These are phyloP conservation scores for Lagenaria siceraria DNA, from an alignment of 306 rosid species.

Conservation along the genomic window DNA sequence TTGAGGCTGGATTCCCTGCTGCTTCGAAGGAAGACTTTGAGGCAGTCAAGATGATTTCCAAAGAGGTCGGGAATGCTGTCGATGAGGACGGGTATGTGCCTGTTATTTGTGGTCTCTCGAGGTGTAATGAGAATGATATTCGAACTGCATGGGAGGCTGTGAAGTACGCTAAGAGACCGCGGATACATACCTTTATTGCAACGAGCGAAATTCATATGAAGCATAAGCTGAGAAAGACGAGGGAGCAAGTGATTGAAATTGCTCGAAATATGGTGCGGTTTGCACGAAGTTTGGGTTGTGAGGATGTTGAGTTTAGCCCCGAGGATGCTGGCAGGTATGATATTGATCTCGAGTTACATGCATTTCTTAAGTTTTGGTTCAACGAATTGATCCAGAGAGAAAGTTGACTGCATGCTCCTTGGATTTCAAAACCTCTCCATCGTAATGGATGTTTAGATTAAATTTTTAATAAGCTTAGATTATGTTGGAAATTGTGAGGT, in stretches of 20 bases:
- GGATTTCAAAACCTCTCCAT: background rate
- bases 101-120: conserved; percentile 73
- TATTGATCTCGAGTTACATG: background rate
- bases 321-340: conserved; percentile 96
- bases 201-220: conserved; percentile 88
- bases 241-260: conserved; percentile 49
- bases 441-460: background rate
- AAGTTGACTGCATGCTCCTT: background rate
- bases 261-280: conserved; percentile 68
- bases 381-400: background rate
- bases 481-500: background rate
- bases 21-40: conserved; percentile 76
- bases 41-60: conserved; percentile 63
- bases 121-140: conserved; percentile 78
- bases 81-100: conserved; percentile 63
- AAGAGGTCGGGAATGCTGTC: conserved; percentile 65
- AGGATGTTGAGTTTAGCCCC: conserved; percentile 87
- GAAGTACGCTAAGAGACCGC: conserved; percentile 59
- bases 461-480: background rate
- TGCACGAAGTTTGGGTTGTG: conserved; percentile 78
- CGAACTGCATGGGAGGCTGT: conserved; percentile 90
- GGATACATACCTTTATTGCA: conserved; percentile 86
- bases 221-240: conserved; percentile 59
- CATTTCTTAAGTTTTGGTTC: background rate
- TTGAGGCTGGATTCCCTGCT: conserved; percentile 90